Evolutionary conservation across 768 basidiomycete genomes (phyloP), one percentile per base, ranked within the genome.

Genomic region (Collybiopsis confluens): DNA sequence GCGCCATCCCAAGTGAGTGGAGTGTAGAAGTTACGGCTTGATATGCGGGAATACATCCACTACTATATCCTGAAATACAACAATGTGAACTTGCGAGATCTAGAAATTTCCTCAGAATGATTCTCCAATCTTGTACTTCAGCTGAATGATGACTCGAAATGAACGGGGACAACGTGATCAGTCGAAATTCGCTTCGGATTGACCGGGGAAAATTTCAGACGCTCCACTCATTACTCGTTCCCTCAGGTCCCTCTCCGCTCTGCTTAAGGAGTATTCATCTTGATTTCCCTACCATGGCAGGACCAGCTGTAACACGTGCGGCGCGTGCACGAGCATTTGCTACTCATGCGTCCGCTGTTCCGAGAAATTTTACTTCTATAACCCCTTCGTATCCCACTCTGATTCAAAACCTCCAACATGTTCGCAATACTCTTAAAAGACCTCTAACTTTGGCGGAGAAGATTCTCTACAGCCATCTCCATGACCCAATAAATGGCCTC

Each of bases 401-500:
- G 35, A 76, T 90, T 30, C 64, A 78, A 60, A 94, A 87, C 45
- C 80, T 97, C 53, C 73, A 80, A 50, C 70, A 70, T 49, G 90
- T 92, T 50, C 83, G 89, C 41, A 66, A 77, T 52, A 70, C 89
- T 42, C 77, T 98, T 60, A 76, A 83, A 59, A 76, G 86, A 51
- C 95, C 94, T 35, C 73, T 99, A 52, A 92, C 94, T 2, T 77
- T 99, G n/a, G 88, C 95, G 20, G 97, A 99, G 71, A 99, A 99
- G 78, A 95, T 98, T 40, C 77, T 99, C 27, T 98, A 97, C 71
- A 87, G 91, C 62, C 97, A 99, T 70, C 73, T 98, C 52, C 71
- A 82, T 58, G 81, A 96, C 60, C 91, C 92, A 3, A 81, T 86
- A 54, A 82, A 84, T 62, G 83, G 75, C 51, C 70, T 95, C 44